These are phyloP conservation scores for Ophiostoma ulmi DNA, from an alignment of 2,329 filamentous ascomycete species.

Conservation along the genomic window DNA sequence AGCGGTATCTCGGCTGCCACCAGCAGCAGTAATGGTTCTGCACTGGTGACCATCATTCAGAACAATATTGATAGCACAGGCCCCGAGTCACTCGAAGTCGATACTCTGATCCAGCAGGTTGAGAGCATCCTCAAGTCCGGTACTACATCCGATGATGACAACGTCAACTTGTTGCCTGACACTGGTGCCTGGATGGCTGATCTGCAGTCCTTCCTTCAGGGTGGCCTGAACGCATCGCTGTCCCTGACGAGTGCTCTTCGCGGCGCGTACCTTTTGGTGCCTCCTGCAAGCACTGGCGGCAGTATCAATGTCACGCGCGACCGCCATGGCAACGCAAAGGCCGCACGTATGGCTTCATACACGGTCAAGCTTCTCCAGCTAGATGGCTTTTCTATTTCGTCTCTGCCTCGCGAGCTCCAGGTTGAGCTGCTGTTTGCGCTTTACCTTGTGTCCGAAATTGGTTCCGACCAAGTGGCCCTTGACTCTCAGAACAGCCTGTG, in stretches of 20 bases:
- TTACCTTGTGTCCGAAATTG: slow-evolving; percentile 47
- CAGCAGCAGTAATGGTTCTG: slow-evolving; percentile 35
- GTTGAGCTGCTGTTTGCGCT: slow-evolving; percentile 50
- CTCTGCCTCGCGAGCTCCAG: slow-evolving; percentile 40
- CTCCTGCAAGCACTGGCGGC: slow-evolving; percentile 21
- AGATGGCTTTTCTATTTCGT: slow-evolving; percentile 37
- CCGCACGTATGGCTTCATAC: slow-evolving; percentile 72
- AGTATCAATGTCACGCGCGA: slow-evolving; percentile 50
- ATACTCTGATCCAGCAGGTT: slow-evolving; percentile 50
- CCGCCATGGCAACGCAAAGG: slow-evolving; percentile 62
- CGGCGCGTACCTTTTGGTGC: slow-evolving; percentile 60
- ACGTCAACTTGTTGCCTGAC: slow-evolving; percentile 57
- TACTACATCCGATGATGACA: slow-evolving; percentile 26
- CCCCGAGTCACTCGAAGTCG: slow-evolving; percentile 47
- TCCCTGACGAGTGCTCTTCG: slow-evolving; percentile 69
- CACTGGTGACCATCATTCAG: slow-evolving; percentile 47
- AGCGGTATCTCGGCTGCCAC: slow-evolving; percentile 41
- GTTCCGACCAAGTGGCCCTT: slow-evolving; percentile 50
- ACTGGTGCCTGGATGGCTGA: slow-evolving; percentile 60
- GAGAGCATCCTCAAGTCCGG: slow-evolving; percentile 35
- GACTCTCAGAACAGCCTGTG: slow-evolving; percentile 45
- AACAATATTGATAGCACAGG: slow-evolving; percentile 49
- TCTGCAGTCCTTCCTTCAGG: slow-evolving; percentile 51
- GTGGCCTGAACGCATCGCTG: slow-evolving; percentile 56
- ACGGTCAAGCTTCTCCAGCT: slow-evolving; percentile 51